Evolutionary conservation across 371 early-diverging fungal genomes (phyloP).

Genomic region (Mucor circinelloides): DNA sequence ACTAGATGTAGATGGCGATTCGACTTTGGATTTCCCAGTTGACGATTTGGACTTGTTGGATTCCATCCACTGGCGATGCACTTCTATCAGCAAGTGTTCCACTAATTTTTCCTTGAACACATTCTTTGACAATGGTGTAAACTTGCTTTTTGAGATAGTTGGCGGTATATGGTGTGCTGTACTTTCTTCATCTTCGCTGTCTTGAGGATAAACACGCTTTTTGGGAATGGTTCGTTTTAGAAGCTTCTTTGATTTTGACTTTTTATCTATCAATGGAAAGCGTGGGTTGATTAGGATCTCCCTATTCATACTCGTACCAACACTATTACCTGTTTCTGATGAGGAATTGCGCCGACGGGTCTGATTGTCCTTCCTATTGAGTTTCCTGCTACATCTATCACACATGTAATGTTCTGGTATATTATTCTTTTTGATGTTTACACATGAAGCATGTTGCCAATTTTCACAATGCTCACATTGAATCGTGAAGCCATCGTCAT

Average conservation of each 20-base stretch:
- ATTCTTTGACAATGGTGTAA: conserved; percentile 8
- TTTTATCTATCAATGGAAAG: background rate
- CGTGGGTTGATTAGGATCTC: background rate
- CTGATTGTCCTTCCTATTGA: background rate
- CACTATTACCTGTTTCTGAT: background rate
- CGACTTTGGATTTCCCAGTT: conserved; percentile 4
- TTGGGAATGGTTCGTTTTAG: background rate
- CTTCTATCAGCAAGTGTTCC: conserved; percentile 14
- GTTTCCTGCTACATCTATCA: conserved; percentile 67
- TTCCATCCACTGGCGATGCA: conserved; percentile 27
- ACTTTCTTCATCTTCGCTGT: conserved; percentile 9
- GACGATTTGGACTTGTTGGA: conserved; percentile 10
- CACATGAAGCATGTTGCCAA: conserved; percentile 96
- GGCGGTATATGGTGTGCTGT: background rate
- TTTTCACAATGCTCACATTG: conserved; percentile 94
- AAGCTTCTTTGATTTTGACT: background rate
- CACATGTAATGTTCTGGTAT: conserved; percentile 81
- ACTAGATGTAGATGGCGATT: conserved; percentile 3
- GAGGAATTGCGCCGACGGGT: background rate
- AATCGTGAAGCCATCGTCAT: conserved; percentile 98
- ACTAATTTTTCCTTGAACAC: conserved; percentile 13
- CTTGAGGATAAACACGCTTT: background rate
- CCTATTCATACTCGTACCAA: background rate
- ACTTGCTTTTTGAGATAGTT: background rate
- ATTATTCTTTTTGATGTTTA: conserved; percentile 36